Percentiles rank a stretch among this genome's conserved stretches.
Conservation (phyloP, 805 yeast genomes). For the Lipomyces chichibuensis region DNA sequence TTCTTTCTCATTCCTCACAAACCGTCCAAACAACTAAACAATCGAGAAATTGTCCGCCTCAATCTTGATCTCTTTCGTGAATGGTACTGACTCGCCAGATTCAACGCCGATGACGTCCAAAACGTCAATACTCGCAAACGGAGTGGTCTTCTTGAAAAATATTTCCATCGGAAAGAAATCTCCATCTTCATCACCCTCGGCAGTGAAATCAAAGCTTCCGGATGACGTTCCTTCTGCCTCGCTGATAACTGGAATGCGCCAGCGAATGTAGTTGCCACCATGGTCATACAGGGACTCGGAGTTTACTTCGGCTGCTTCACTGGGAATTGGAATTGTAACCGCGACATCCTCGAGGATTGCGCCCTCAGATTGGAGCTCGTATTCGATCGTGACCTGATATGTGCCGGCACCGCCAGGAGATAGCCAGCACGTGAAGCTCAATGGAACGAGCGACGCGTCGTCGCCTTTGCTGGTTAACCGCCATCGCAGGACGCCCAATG, state of each 20-base stretch:
- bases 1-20: neutral
- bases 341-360: conserved; percentile 57
- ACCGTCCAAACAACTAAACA: conserved; percentile 8
- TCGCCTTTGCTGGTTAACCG: conserved; percentile 68
- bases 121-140: conserved; percentile 69
- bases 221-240: conserved; percentile 53
- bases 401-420: conserved; percentile 60
- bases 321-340: conserved; percentile 68
- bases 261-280: conserved; percentile 69
- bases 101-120: conserved; percentile 58
- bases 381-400: conserved; percentile 82
- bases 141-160: conserved; percentile 54
- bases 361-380: conserved; percentile 62
- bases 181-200: conserved; percentile 78
- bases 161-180: conserved; percentile 86
- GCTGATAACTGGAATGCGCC: conserved; percentile 61
- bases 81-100: conserved; percentile 59
- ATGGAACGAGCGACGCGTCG: conserved; percentile 59
- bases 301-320: conserved; percentile 57
- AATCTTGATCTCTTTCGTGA: conserved; percentile 55
- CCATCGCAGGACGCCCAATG: conserved; percentile 93
- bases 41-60: conserved; percentile 46
- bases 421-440: conserved; percentile 84
- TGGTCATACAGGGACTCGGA: conserved; percentile 49
- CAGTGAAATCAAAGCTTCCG: conserved; percentile 79